These are phyloP conservation scores for Pseudovirgaria hyperparasitica DNA, from an alignment of 2,329 filamentous ascomycete genomes.

Conservation along the genomic window DNA sequence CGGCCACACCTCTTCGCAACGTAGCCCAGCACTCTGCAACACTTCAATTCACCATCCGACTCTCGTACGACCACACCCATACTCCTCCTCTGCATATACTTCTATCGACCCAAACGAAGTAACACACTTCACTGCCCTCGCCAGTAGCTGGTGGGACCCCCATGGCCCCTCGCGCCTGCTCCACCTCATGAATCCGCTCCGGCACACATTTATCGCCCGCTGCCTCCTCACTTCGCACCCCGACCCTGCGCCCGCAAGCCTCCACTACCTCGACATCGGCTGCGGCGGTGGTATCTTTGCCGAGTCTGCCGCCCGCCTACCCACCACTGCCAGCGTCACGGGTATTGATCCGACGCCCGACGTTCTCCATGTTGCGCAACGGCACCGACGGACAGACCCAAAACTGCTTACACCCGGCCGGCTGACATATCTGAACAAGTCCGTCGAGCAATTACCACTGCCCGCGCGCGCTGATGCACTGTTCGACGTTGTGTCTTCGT, in stretches of 20 bases:
- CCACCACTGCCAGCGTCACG: constrained; percentile 50
- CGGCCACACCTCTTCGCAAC: too few species aligned
- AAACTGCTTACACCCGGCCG: constrained; percentile 41
- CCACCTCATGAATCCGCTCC: constrained; percentile 95
- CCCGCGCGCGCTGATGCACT: constrained; percentile 22
- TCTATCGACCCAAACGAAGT: constrained; percentile 72
- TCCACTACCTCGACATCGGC: constrained; percentile 79
- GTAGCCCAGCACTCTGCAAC: too few species aligned
- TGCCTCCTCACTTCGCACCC: constrained; percentile 42
- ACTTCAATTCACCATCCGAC: too few species aligned
- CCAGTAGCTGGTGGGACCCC: constrained; percentile 94
- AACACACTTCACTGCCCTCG: constrained; percentile 87
- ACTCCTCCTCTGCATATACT: constrained; percentile 6
- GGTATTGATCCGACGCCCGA: constrained; percentile 67
- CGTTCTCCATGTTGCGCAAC: constrained; percentile 61
- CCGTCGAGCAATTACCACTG: constrained; percentile 55
- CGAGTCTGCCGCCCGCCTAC: constrained; percentile 64
- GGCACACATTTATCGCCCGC: constrained; percentile 75
- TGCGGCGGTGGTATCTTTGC: constrained; percentile 96
- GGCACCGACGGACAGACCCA: constrained; percentile 65
- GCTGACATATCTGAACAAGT: constrained; percentile 60
- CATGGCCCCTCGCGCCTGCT: constrained; percentile 83
- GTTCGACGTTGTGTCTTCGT: constrained; percentile 75
- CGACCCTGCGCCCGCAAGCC: constrained; percentile 19
- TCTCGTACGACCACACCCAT: too few species aligned